Evolutionary conservation across 352 stramenopile genomes (phyloP).

Genomic region (Phytopythium ostracodes): DNA sequence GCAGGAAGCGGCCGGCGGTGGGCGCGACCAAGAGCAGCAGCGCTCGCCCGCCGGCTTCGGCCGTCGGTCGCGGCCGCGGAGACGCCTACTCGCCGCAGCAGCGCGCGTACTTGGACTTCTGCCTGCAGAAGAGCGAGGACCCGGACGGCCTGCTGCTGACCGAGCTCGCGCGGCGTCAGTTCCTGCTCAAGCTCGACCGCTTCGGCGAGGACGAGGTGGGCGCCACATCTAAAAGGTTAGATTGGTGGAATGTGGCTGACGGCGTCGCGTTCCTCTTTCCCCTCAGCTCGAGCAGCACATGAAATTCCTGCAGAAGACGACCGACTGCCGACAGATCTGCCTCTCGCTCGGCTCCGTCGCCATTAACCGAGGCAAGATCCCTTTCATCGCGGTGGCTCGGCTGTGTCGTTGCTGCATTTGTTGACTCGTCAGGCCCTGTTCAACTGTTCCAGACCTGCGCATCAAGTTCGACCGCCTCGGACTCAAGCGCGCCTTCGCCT

Average conservation of each 20-base stretch:
- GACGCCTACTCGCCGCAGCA: slow-evolving; percentile 34
- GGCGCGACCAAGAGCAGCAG: neutral
- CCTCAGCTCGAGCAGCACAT: slow-evolving; percentile 44
- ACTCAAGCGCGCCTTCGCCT: slow-evolving; percentile 37
- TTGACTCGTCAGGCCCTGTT: neutral
- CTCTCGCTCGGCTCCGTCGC: slow-evolving; percentile 44
- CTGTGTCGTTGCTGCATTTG: neutral
- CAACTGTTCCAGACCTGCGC: slow-evolving; percentile 30
- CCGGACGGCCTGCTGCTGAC: slow-evolving; percentile 41
- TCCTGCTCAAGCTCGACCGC: slow-evolving; percentile 45
- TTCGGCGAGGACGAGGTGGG: slow-evolving; percentile 49
- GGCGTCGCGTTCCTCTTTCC: neutral
- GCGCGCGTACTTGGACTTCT: slow-evolving; percentile 51
- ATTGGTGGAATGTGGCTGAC: neutral
- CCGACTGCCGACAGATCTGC: slow-evolving; percentile 29
- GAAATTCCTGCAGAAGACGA: slow-evolving; percentile 36
- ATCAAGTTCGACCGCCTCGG: slow-evolving; percentile 63
- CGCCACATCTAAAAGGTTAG: no score
- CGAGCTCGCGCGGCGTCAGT: slow-evolving; percentile 29
- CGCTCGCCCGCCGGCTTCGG: neutral
- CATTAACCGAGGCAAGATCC: slow-evolving; percentile 40
- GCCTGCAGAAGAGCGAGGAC: slow-evolving; percentile 46
- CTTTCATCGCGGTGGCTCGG: no score
- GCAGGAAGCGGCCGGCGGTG: neutral
- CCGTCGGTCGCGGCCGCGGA: slow-evolving; percentile 1